A percentile compares a stretch with the other conserved stretches of the same genome.
phyloP scores from a whole-genome alignment of 768 basidiomycete species.

The Paxillus rubicundulus region DNA sequence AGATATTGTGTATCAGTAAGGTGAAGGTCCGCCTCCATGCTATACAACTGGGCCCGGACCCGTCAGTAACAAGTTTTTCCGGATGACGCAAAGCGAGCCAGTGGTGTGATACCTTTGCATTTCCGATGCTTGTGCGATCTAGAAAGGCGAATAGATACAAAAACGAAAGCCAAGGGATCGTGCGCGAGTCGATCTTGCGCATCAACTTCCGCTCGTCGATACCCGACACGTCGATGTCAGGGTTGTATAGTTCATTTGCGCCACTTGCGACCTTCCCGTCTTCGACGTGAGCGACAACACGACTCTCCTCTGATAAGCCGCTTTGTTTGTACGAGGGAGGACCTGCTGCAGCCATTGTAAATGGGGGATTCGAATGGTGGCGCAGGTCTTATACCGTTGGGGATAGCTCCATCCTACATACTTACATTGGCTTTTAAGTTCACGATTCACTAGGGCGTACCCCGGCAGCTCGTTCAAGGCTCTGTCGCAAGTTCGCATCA shows the following conservation, averaged over 20 bases:
- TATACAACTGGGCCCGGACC: conserved; percentile 49
- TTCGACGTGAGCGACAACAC: conserved; percentile 4
- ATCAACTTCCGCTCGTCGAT: conserved; percentile 69
- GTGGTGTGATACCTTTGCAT: conserved; percentile 25
- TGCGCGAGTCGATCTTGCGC: conserved; percentile 65
- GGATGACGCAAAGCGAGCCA: background rate
- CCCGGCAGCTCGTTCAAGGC: conserved; percentile 1
- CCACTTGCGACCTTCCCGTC: background rate
- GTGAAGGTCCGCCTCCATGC: conserved; percentile 54
- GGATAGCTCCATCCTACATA: background rate
- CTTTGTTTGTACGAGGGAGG: background rate
- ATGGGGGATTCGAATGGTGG: background rate
- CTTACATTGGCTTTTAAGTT: background rate
- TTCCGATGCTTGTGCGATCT: conserved; percentile 55
- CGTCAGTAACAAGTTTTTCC: background rate
- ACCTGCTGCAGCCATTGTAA: background rate
- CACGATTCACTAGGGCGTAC: background rate
- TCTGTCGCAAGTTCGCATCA: background rate
- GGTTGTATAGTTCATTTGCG: conserved; percentile 26
- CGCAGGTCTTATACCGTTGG: background rate
- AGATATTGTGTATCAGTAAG: conserved; percentile 67
- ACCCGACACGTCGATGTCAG: conserved; percentile 54
- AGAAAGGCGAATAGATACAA: conserved; percentile 75
- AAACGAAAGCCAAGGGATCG: conserved; percentile 71
- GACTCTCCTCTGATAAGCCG: conserved; percentile 1